phyloP scores from a whole-genome alignment of 2,329 filamentous ascomycete species.

The Calonectria pteridis region DNA sequence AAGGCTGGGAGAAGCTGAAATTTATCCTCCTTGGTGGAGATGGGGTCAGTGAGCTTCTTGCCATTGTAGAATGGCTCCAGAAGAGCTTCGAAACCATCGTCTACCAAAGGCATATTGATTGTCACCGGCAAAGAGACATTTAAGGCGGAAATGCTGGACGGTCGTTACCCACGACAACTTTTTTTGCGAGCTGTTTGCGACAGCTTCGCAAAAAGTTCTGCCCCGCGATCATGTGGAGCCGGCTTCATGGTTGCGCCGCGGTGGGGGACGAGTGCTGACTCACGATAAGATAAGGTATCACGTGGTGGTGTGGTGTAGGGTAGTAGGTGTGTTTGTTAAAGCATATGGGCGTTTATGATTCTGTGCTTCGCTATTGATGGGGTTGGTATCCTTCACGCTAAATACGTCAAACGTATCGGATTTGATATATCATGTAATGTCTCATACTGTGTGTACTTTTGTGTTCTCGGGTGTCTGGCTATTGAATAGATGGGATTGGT shows the following conservation, averaged over 20 bases:
- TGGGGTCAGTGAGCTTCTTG: slow-evolving; percentile 75
- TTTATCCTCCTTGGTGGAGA: slow-evolving; percentile 83
- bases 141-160: slow-evolving; percentile 32
- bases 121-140: slow-evolving; percentile 51
- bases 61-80: slow-evolving; percentile 77
- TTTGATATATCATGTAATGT: background rate
- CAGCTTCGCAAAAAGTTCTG: slow-evolving; percentile 50
- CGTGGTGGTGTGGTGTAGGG: slow-evolving; percentile 34
- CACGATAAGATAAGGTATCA: slow-evolving; percentile 35
- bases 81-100: slow-evolving; percentile 75
- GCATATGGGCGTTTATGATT: background rate
- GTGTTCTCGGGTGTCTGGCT: background rate
- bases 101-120: slow-evolving; percentile 64
- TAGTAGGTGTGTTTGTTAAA: background rate
- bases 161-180: slow-evolving; percentile 34
- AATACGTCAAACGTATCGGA: background rate
- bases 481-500: background rate
- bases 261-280: slow-evolving; percentile 43
- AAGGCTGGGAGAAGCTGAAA: slow-evolving; percentile 98
- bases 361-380: background rate
- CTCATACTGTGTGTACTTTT: background rate
- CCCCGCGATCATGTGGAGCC: slow-evolving; percentile 47
- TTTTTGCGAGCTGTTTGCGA: slow-evolving; percentile 42
- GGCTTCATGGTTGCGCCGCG: slow-evolving; percentile 38
- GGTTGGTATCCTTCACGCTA: background rate